Evolutionary conservation across 2,329 filamentous ascomycete species (phyloP).

Genomic region (Neoarthrinium moseri): DNA sequence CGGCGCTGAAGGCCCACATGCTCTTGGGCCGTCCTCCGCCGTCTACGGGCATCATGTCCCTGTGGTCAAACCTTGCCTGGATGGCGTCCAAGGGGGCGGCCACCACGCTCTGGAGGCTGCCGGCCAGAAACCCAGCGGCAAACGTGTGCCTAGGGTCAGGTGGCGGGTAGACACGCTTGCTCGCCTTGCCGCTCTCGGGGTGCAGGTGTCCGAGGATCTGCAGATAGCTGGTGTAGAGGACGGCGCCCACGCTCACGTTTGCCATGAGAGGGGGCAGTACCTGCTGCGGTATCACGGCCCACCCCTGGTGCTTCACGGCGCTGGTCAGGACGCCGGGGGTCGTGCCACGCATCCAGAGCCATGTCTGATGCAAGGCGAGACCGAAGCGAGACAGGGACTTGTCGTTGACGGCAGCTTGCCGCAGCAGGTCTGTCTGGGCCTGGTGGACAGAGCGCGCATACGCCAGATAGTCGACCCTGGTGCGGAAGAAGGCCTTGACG

Average conservation of each 20-base stretch:
- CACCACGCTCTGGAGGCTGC: constrained; percentile 66
- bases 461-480: constrained; percentile 77
- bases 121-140: constrained; percentile 67
- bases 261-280: constrained; percentile 74
- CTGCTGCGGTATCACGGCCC: constrained; percentile 72
- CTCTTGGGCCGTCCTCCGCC: constrained; percentile 48
- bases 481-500: constrained; percentile 89
- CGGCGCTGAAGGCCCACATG: constrained; percentile 71
- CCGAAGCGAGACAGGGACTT: constrained; percentile 30
- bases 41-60: constrained; percentile 42
- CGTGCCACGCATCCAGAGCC: constrained; percentile 57
- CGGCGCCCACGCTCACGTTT: constrained; percentile 71
- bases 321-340: constrained; percentile 69
- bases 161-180: constrained; percentile 69
- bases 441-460: constrained; percentile 55
- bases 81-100: constrained; percentile 76
- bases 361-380: constrained; percentile 37
- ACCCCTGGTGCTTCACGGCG: constrained; percentile 68
- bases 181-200: constrained; percentile 56
- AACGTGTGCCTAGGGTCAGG: constrained; percentile 64
- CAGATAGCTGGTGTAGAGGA: constrained; percentile 75
- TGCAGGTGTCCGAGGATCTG: constrained; percentile 67
- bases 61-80: constrained; percentile 68
- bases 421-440: constrained; percentile 37
- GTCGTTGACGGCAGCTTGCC: constrained; percentile 34